Base-by-base conservation (phyloP, 176 grass and related monocot species). In the Ensete ventricosum region DNA sequence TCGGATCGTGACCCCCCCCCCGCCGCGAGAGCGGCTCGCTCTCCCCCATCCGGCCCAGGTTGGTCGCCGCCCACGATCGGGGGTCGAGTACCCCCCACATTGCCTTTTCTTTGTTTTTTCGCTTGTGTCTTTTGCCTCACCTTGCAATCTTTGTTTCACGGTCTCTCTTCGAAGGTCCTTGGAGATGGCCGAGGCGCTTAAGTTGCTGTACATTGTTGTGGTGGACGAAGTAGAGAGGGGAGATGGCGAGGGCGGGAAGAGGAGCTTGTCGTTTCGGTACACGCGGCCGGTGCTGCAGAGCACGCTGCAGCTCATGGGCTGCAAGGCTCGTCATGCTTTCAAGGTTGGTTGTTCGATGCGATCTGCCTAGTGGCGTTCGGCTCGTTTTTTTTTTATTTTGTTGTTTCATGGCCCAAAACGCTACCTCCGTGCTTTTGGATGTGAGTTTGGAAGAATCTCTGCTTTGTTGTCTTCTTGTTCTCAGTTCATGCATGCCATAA, bases 221-320 rank as follows among this genome's bases (percentile, higher is more conserved):
- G 34, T 75, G 76, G 93, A 96, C 76, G 78, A 72, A 12, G 54
- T 53, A 65, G 74, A 50, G 49, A 64, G 29, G 1, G 64, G 54
- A 50, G 85, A 66, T 14, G 72, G 48, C 10, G 59, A 27, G 2
- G 68, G 22, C 21, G 11, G 13, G 9, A 27, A 25, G 52, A 13
- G 13, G 57, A 12, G 6, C 53, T 59, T 58, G 69, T 63, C 82
- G 76, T 99, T 99, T 79, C 76, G 95, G 54, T 94, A 99, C 88
- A 91, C 90, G 23, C 86, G 95, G 53, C 78, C 86, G 17, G 88
- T 93, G 54, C 86, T 94, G 57, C 95, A 99, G 84, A 87, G 95
- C 90, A 89, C 95, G 53, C 88, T 99, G 59, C 95, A 99, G 77
- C 88, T 99, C 78, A 99, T 94, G 95, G 95, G 95, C 9, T 99